phyloP scores from a whole-genome alignment of 2,329 filamentous ascomycete species.

The Hypoxylon sp. region DNA sequence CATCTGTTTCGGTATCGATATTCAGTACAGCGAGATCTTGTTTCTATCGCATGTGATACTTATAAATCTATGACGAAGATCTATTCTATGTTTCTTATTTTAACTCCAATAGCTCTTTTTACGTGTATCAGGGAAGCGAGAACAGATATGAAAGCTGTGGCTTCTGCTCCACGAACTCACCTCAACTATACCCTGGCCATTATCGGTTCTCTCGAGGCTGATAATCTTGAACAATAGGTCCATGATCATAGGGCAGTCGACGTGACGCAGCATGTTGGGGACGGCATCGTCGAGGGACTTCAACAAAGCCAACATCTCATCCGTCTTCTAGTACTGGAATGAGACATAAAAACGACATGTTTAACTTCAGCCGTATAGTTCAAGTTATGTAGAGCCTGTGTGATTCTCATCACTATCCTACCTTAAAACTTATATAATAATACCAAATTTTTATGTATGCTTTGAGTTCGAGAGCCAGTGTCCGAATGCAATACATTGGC shows the following conservation, averaged over 20 bases:
- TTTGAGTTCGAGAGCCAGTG: no score
- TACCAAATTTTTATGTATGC: no score
- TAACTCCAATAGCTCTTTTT: not conserved
- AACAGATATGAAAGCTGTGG: no score
- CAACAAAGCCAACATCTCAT: constrained; percentile 94
- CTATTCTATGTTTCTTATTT: not conserved
- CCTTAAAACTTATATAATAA: no score
- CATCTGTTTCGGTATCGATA: constrained; percentile 17
- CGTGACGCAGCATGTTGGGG: constrained; percentile 88
- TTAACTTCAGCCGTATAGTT: no score
- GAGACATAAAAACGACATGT: no score
- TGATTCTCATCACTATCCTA: no score
- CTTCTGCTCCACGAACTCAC: constrained; percentile 64
- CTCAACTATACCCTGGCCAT: constrained; percentile 93
- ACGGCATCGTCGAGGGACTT: constrained; percentile 87
- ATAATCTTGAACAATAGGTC: constrained; percentile 97
- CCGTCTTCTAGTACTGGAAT: constrained; percentile 77
- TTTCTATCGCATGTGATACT: not conserved
- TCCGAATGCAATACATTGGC: no score
- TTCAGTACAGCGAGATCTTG: not conserved
- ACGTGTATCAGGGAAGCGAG: not conserved
- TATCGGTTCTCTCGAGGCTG: constrained; percentile 92
- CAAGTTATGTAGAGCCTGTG: no score
- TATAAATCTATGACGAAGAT: not conserved
- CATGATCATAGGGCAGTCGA: constrained; percentile 99